phyloP scores from a whole-genome alignment of 768 basidiomycete genomes.

The Leccinellum rugosiceps region DNA sequence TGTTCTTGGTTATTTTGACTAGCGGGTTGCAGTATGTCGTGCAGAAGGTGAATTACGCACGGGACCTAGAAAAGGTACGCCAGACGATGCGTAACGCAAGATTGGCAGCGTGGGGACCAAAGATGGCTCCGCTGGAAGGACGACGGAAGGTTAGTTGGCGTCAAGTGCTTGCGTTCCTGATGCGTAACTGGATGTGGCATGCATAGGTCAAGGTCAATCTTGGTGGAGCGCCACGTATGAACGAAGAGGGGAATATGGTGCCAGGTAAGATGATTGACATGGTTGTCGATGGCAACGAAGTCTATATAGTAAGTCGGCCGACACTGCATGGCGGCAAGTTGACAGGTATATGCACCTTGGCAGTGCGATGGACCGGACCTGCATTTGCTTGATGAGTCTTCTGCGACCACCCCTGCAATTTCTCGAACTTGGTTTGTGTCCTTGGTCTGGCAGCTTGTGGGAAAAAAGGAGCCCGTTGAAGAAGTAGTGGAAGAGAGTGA shows the following conservation, averaged over 20 bases:
- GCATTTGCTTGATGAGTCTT: slow-evolving; percentile 55
- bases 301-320: slow-evolving; percentile 64
- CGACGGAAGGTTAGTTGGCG: slow-evolving; percentile 58
- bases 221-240: slow-evolving; percentile 46
- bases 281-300: slow-evolving; percentile 73
- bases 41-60: slow-evolving; percentile 71
- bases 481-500: slow-evolving; percentile 35
- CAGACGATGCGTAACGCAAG: slow-evolving; percentile 59
- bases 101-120: slow-evolving; percentile 79
- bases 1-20: slow-evolving; percentile 75
- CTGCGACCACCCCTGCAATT: slow-evolving; percentile 56
- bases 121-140: slow-evolving; percentile 58
- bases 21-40: slow-evolving; percentile 81
- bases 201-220: slow-evolving; percentile 69
- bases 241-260: slow-evolving; percentile 54
- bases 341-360: slow-evolving; percentile 5
- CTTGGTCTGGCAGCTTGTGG: slow-evolving; percentile 32
- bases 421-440: slow-evolving; percentile 68
- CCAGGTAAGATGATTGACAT: slow-evolving; percentile 65
- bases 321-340: slow-evolving; percentile 8
- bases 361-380: slow-evolving; percentile 63
- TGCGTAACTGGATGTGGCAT: slow-evolving; percentile 6
- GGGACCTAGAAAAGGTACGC: slow-evolving; percentile 69
- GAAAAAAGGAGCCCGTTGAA: slow-evolving; percentile 21
- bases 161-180: neutral